These are phyloP conservation scores for Themeda triandra DNA, from an alignment of 176 grass and related monocot species.

Conservation along the genomic window DNA sequence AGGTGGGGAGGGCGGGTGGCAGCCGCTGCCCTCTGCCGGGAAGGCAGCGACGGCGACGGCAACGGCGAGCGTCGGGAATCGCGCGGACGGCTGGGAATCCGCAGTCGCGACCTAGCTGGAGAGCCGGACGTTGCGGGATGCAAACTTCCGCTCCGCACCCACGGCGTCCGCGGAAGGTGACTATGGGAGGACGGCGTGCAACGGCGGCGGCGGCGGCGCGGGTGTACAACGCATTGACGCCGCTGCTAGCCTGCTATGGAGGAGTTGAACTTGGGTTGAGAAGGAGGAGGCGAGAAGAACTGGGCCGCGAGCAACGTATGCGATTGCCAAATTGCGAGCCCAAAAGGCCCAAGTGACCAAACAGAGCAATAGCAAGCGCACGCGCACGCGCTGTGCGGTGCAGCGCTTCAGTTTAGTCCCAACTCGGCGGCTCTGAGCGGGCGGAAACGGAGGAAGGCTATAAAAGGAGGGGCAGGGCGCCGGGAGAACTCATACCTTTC, in stretches of 20 bases:
- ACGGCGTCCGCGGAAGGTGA: background rate
- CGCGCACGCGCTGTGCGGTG: background rate
- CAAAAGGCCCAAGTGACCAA: background rate
- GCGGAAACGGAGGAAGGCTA: background rate
- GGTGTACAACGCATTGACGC: background rate
- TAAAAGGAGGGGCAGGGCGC: background rate
- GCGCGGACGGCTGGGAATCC: too few species aligned
- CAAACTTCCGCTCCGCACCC: too few species aligned
- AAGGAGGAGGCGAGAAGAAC: background rate
- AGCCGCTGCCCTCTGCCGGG: too few species aligned
- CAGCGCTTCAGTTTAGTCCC: background rate
- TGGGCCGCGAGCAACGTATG: background rate
- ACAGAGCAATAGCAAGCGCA: background rate
- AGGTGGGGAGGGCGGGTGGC: too few species aligned
- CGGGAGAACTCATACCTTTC: slow-evolving; percentile 24
- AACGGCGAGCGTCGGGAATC: too few species aligned
- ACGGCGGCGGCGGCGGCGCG: background rate
- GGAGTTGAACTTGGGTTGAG: too few species aligned
- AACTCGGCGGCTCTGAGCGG: background rate
- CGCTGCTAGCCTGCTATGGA: too few species aligned
- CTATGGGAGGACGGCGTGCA: background rate
- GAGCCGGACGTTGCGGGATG: too few species aligned
- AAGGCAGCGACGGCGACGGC: too few species aligned
- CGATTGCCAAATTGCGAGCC: background rate
- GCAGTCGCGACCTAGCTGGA: too few species aligned